Evolutionary conservation across 306 rosid genomes (phyloP).

Genomic region (Rubus parviflorus): DNA sequence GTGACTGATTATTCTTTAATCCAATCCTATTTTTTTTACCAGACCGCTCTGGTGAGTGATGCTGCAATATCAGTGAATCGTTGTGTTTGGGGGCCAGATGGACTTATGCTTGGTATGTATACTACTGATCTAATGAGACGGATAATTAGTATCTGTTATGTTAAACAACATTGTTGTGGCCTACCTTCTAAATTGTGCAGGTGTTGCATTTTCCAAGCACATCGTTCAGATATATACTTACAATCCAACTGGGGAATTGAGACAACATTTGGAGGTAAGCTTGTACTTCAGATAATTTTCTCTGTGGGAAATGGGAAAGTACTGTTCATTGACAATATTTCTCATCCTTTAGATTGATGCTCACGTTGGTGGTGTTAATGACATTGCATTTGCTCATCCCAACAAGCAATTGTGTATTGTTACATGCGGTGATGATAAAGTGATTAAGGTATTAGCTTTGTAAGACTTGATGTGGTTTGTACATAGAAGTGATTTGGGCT

Average conservation of each 20-base stretch:
- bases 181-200: slow-evolving; percentile 17
- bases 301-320: not conserved
- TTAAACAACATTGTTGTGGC: not conserved
- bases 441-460: slow-evolving; percentile 37
- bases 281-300: not conserved
- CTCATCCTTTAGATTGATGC: slow-evolving; percentile 41
- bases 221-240: slow-evolving; percentile 40
- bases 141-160: not conserved
- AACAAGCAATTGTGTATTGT: slow-evolving; percentile 44
- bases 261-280: slow-evolving; percentile 45
- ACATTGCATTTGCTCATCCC: slow-evolving; percentile 49
- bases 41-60: slow-evolving; percentile 43
- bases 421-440: slow-evolving; percentile 46
- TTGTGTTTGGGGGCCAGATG: slow-evolving; percentile 50
- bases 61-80: slow-evolving; percentile 44
- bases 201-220: slow-evolving; percentile 48
- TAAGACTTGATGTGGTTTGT: not conserved
- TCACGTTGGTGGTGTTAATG: slow-evolving; percentile 49
- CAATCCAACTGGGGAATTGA: slow-evolving; percentile 43
- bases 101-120: slow-evolving; percentile 44
- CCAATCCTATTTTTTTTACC: slow-evolving; percentile 12
- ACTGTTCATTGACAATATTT: slow-evolving; percentile 17
- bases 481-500: not conserved
- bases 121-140: not conserved
- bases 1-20: slow-evolving; percentile 18